Conservation (phyloP, 805 yeast genomes). For the Sungouiozyma intestinalis region DNA sequence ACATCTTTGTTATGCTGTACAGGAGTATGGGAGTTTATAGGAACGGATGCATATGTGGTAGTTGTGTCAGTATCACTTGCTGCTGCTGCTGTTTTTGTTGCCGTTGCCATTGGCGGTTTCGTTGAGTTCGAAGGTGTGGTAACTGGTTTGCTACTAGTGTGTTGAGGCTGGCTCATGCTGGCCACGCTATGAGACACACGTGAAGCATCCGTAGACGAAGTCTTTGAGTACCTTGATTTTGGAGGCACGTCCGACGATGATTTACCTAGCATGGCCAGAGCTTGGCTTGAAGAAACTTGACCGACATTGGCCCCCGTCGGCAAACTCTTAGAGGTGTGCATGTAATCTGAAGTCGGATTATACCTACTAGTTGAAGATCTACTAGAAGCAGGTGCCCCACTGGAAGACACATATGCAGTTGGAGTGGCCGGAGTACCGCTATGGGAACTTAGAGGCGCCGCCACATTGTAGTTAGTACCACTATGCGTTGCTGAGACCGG, state of each 20-base stretch:
- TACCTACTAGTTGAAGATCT: conserved; percentile 13
- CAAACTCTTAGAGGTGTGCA: neutral
- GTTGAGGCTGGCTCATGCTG: neutral
- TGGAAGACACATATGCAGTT: conserved; percentile 3
- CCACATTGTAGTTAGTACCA: neutral
- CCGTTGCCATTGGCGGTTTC: neutral
- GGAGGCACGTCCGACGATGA: neutral
- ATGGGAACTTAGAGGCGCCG: neutral
- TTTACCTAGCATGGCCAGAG: neutral
- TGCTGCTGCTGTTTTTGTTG: neutral
- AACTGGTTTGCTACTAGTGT: neutral
- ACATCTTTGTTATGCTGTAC: neutral
- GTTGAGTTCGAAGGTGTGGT: neutral
- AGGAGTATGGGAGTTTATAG: neutral
- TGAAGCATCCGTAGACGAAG: neutral
- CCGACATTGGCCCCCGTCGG: neutral
- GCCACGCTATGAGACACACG: neutral
- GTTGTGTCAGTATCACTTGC: neutral
- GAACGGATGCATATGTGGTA: neutral
- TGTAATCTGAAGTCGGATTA: conserved; percentile 14
- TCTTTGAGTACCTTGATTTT: conserved; percentile 7
- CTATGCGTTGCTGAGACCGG: conserved; percentile 6
- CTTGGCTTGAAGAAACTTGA: neutral
- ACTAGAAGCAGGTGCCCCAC: neutral
- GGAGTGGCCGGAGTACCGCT: conserved; percentile 4